Percentiles rank a stretch among this genome's conserved stretches.
These are phyloP conservation scores for Penicillium brasilianum DNA, from an alignment of 2,329 filamentous ascomycete species.

Conservation along the genomic window DNA sequence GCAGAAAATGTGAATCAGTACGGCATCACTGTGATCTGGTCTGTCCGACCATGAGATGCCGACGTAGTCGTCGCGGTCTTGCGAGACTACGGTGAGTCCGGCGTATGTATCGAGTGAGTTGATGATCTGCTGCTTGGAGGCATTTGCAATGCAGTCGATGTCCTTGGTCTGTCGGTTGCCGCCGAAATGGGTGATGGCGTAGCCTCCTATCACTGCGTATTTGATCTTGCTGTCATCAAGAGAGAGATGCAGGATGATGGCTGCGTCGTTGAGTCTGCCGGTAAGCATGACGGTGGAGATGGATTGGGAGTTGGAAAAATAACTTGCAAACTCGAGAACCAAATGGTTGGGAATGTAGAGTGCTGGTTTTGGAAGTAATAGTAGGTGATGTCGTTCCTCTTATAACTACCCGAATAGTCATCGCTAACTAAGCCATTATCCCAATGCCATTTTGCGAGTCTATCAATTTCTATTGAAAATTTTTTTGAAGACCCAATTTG, in stretches of 20 bases:
- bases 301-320: neutral
- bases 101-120: neutral
- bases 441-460: neutral
- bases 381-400: neutral
- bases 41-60: neutral
- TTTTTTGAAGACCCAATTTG: too few relatives aligned
- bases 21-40: neutral
- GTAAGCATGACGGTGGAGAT: neutral
- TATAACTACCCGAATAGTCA: neutral
- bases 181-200: neutral
- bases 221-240: neutral
- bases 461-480: too few relatives aligned
- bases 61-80: neutral
- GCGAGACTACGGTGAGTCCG: neutral
- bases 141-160: constrained; percentile 7
- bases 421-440: neutral
- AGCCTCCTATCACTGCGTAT: neutral
- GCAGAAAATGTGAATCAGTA: neutral
- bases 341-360: neutral
- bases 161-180: neutral
- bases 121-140: neutral
- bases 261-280: constrained; percentile 3
- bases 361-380: neutral
- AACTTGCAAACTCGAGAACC: neutral
- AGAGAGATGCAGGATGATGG: neutral